Evolutionary conservation across 192 early-diverging fungal genomes (phyloP).

Genomic region (Coemansia sp.): DNA sequence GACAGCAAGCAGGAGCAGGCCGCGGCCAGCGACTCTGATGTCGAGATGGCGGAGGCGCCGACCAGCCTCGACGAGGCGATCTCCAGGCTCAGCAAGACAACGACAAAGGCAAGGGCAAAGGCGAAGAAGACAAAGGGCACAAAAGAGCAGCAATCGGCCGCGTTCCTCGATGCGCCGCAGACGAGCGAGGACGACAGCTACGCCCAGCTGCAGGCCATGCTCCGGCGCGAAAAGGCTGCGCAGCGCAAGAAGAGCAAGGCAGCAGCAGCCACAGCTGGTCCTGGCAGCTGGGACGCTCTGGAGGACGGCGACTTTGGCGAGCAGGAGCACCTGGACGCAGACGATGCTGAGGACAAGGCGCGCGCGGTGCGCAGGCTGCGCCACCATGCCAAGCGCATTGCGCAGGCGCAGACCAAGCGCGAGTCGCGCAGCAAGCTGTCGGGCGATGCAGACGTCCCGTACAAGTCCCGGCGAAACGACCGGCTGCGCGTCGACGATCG

Average conservation of each 20-base stretch:
- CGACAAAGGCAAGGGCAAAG: conserved; percentile 13
- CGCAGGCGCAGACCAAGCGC: conserved; percentile 38
- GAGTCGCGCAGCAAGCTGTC: conserved; percentile 49
- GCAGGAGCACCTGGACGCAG: conserved; percentile 65
- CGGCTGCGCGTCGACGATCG: conserved; percentile 32
- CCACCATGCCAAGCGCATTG: conserved; percentile 43
- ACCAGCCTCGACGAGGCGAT: not conserved
- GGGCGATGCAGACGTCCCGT: conserved; percentile 84
- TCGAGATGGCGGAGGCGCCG: conserved; percentile 25
- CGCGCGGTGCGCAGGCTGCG: conserved; percentile 52
- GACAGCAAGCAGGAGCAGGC: not conserved
- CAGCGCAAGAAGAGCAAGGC: conserved; percentile 13
- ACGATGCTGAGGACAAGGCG: conserved; percentile 79
- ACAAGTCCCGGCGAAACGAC: conserved; percentile 56
- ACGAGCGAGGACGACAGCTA: conserved; percentile 32
- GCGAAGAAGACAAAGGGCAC: conserved; percentile 8
- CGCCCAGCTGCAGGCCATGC: conserved; percentile 48
- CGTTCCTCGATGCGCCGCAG: conserved; percentile 9
- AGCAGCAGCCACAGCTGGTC: not conserved
- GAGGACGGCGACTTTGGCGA: conserved; percentile 72
- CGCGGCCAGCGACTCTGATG: conserved; percentile 9
- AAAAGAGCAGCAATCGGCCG: not conserved
- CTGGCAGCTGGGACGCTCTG: conserved; percentile 38
- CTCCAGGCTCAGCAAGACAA: conserved; percentile 7
- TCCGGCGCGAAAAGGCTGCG: conserved; percentile 18